phyloP scores from a whole-genome alignment of 2,329 filamentous ascomycete genomes.

The Alternaria sp. region DNA sequence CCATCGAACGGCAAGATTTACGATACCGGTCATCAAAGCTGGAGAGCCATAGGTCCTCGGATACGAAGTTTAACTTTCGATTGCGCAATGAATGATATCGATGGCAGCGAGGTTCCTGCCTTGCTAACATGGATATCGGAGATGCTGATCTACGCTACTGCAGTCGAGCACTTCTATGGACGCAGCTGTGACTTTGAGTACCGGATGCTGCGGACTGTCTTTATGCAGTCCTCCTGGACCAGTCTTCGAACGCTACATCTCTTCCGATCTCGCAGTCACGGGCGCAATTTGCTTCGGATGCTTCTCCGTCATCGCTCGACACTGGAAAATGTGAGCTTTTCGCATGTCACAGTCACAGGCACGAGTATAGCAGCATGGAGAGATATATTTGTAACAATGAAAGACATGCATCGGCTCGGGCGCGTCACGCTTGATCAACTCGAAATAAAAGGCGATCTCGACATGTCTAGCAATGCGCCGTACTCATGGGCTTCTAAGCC shows the following conservation, averaged over 20 bases:
- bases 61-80: neutral
- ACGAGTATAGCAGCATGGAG: neutral
- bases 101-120: neutral
- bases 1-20: neutral
- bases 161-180: neutral
- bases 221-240: neutral
- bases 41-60: neutral
- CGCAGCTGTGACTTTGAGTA: neutral
- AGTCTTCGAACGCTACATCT: neutral
- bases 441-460: neutral
- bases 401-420: neutral
- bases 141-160: neutral
- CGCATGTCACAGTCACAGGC: neutral
- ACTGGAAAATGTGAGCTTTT: neutral
- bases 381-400: neutral
- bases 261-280: neutral
- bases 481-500: neutral
- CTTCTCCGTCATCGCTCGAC: neutral
- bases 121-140: neutral
- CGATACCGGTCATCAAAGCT: neutral
- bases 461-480: neutral
- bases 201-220: neutral
- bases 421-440: neutral
- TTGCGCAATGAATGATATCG: neutral
- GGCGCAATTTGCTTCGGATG: neutral